These are phyloP conservation scores for Solanum chilense DNA, from an alignment of 257 asterid genomes.

Conservation along the genomic window DNA sequence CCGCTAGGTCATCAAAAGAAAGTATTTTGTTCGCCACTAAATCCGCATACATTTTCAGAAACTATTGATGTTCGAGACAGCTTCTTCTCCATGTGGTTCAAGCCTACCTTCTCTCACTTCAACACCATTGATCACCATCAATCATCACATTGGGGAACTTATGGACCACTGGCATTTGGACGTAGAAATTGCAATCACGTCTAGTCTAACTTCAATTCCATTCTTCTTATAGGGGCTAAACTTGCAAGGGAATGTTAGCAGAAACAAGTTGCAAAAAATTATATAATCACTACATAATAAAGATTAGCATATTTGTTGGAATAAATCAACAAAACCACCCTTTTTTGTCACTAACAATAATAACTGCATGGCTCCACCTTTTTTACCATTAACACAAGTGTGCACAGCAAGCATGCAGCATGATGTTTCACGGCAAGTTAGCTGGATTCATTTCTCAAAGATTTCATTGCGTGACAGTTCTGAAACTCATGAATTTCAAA, in stretches of 20 bases:
- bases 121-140: background rate
- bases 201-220: background rate
- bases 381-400: background rate
- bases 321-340: background rate
- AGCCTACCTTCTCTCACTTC: background rate
- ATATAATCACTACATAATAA: background rate
- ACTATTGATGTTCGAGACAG: background rate
- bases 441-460: background rate
- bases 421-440: background rate
- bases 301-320: background rate
- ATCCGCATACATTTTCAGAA: background rate
- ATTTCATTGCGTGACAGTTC: background rate
- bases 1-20: background rate
- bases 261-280: background rate
- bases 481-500: background rate
- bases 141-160: background rate
- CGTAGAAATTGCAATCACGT: background rate
- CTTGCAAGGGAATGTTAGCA: background rate
- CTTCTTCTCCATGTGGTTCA: background rate
- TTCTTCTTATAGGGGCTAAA: background rate
- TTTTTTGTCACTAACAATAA: background rate
- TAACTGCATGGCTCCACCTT: background rate
- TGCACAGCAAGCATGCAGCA: background rate
- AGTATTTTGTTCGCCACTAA: background rate
- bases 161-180: background rate